Base-by-base conservation (phyloP, 176 grass and related monocot genomes). In the Aegilops tauschii region DNA sequence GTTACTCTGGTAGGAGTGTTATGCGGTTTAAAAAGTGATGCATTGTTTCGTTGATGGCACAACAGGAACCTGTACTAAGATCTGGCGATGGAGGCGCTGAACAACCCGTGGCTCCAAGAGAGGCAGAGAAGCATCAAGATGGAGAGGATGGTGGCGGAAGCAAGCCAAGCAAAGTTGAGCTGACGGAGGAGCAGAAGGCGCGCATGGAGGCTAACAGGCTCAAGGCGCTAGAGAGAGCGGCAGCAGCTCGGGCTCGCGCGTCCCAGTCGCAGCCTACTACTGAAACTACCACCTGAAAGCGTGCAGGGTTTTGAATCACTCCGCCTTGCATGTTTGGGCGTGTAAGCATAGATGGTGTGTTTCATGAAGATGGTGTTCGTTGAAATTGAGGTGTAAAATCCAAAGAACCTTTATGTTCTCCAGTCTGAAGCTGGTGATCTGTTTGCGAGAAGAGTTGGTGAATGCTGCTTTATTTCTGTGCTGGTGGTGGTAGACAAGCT, bases 171-270 rank as follows among this genome's bases (percentile, higher is more conserved):
- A 93, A 85, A 50, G 68, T 86, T 82, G 82, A 86, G 66, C 49
- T 94, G 28, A 94, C 90, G 0, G 93, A 92, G 39, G 93, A 95
- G 81, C 92, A 95, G 56, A 95, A 21, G 79, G 88, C 88, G 0
- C 90, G 93, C 64, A 95, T 95, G 88, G 93, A 90, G 90, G 90
- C 92, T 31, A 98, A 95, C 79, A 75, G 92, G 21, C 69, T 95
- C 78, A 98, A 86, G 86, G 93, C 96, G 25, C 61, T 98, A 71
- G 96, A 98, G 78, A 92, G 88, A 93, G 90, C 45, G 8, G 73
- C 73, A 20, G 73, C 92, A 56, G 45, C 45, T 10, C 87, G 89
- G 78, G 85, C 82, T 88, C 87, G 83, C 28, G 58, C 87, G 5
- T 76, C 73, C 73, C 73, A 76, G 44, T 82, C 85, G 20, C 91